These are phyloP conservation scores for Fusarium beomiforme DNA, from an alignment of 2,329 filamentous ascomycete genomes.

Conservation along the genomic window DNA sequence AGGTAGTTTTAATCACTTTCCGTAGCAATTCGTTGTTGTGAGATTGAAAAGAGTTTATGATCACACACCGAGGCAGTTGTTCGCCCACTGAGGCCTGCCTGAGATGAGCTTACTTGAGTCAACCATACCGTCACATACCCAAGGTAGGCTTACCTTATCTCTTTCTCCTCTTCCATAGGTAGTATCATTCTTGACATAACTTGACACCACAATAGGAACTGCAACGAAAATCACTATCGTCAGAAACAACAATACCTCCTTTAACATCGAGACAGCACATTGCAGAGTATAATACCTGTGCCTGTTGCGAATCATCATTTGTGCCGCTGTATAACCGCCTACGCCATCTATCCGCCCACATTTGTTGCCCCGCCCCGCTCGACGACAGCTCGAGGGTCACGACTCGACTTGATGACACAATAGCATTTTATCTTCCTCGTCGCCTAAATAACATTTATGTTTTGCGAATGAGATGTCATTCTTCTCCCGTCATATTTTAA, in stretches of 20 bases:
- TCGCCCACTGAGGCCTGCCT: not conserved
- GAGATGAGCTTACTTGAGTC: slow-evolving; percentile 4
- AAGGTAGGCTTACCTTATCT: slow-evolving; percentile 4
- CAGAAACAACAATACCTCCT: not conserved
- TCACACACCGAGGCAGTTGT: slow-evolving; percentile 4
- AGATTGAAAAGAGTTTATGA: slow-evolving; percentile 6
- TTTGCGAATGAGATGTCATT: not conserved
- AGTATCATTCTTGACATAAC: not conserved
- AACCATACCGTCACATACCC: not conserved
- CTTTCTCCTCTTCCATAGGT: not conserved
- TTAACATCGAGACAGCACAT: not conserved
- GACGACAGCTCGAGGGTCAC: slow-evolving; percentile 19
- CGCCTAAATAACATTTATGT: not conserved
- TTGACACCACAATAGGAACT: not conserved
- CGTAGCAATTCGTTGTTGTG: not conserved
- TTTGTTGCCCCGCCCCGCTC: slow-evolving; percentile 28
- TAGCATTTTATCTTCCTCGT: slow-evolving; percentile 10
- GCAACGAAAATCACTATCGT: not conserved
- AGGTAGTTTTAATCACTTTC: not conserved
- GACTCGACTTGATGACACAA: slow-evolving; percentile 20
- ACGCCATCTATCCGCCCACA: slow-evolving; percentile 14
- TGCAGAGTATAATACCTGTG: not conserved
- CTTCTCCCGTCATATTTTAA: not conserved
- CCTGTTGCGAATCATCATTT: not conserved
- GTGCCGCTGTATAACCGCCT: slow-evolving; percentile 9